A percentile compares a stretch with the other conserved stretches of the same genome.
Conservation (phyloP, 1,284 basidiomycete genomes). For the Tilletia caries region DNA sequence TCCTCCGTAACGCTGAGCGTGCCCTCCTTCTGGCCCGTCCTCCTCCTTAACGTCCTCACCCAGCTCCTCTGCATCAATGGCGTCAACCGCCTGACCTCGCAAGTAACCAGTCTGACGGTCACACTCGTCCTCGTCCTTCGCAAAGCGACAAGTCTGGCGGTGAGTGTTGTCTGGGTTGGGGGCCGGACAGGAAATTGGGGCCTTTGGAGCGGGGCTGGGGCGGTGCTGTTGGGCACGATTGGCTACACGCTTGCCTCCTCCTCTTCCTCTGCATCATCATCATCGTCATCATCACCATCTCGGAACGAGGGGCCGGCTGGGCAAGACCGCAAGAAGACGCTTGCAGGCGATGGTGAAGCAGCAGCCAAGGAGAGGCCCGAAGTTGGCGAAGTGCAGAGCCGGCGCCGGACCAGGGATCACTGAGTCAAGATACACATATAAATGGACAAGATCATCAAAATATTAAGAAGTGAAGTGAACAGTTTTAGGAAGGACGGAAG, state of each 20-base stretch:
- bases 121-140: conserved; percentile 83
- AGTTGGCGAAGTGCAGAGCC: too few relatives aligned
- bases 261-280: too few relatives aligned
- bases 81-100: conserved; percentile 74
- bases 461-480: too few relatives aligned
- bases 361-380: too few relatives aligned
- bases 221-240: conserved; percentile 71
- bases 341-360: too few relatives aligned
- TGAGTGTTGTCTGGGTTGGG: conserved; percentile 50
- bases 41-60: conserved; percentile 71
- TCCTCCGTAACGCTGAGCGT: conserved; percentile 50
- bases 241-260: conserved; percentile 60
- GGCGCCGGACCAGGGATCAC: too few relatives aligned
- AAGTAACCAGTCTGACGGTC: conserved; percentile 74
- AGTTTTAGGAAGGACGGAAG: too few relatives aligned
- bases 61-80: conserved; percentile 86
- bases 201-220: conserved; percentile 46
- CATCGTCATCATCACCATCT: too few relatives aligned
- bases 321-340: too few relatives aligned
- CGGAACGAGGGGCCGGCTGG: too few relatives aligned
- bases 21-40: conserved; percentile 66
- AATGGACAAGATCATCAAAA: too few relatives aligned
- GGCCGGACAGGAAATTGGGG: conserved; percentile 21
- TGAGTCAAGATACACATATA: too few relatives aligned
- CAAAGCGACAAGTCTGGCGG: conserved; percentile 77